Conservation (phyloP, 208 protist species). For the Trichomonas gallinae region DNA sequence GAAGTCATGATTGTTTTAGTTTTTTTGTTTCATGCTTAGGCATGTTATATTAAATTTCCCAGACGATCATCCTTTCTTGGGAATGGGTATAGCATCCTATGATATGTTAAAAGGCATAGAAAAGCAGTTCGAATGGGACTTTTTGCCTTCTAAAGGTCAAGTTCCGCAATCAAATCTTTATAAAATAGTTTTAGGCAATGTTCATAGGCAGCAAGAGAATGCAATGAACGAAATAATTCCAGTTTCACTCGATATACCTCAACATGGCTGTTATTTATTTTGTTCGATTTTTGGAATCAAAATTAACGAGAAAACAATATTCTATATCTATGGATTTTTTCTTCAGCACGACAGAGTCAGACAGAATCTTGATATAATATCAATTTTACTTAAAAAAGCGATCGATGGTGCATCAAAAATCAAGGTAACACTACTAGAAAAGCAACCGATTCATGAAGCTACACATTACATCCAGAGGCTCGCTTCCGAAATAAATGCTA, state of each 20-base stretch:
- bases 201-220: neutral
- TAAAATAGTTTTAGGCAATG: neutral
- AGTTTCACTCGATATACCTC: neutral
- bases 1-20: too few species aligned
- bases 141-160: neutral
- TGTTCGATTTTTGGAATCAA: neutral
- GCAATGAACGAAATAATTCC: neutral
- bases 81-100: neutral
- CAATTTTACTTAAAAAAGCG: neutral
- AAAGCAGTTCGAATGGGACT: neutral
- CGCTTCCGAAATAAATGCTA: neutral
- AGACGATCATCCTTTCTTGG: neutral
- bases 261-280: neutral
- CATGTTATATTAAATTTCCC: neutral
- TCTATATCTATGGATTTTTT: neutral
- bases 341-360: neutral
- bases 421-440: neutral
- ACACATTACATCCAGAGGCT: neutral
- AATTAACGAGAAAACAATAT: neutral
- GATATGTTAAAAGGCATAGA: neutral
- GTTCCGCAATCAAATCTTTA: neutral
- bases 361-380: neutral
- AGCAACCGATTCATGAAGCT: neutral
- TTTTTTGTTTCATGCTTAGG: too few species aligned
- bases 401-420: neutral